phyloP scores from a whole-genome alignment of 2,329 filamentous ascomycete genomes.

The Sarocladium brachiariae region DNA sequence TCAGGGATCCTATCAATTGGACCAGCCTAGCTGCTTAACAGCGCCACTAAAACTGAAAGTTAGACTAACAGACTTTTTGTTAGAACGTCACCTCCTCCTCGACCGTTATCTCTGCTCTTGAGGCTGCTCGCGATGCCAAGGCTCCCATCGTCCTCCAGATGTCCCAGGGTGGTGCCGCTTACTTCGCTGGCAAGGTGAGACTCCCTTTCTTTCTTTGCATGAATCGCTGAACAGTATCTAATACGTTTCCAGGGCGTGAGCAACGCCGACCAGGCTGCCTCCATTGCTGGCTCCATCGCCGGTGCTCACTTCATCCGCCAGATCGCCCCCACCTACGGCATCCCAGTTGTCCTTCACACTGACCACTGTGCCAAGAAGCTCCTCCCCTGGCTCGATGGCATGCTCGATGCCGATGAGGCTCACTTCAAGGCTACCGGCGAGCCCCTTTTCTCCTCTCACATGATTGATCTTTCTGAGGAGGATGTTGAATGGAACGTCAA shows the following conservation, averaged over 20 bases:
- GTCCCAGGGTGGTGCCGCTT: conserved; percentile 88
- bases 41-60: conserved; percentile 10
- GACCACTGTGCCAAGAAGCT: conserved; percentile 99
- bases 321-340: conserved; percentile 77
- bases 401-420: conserved; percentile 87
- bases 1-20: too few relatives aligned
- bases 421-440: conserved; percentile 92
- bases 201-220: not conserved
- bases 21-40: not conserved
- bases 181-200: conserved; percentile 77
- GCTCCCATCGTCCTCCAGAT: conserved; percentile 88
- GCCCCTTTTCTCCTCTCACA: conserved; percentile 93
- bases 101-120: conserved; percentile 68
- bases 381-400: conserved; percentile 92
- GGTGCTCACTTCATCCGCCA: conserved; percentile 90
- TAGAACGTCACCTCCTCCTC: conserved; percentile 89
- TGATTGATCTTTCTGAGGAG: conserved; percentile 98
- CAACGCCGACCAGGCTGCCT: conserved; percentile 77
- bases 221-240: not conserved
- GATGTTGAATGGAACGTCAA: conserved; percentile 81
- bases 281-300: conserved; percentile 80
- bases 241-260: conserved; percentile 54
- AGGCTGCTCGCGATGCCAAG: conserved; percentile 90
- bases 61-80: not conserved
- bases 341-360: conserved; percentile 91